Evolutionary conservation across 148 eudicot genomes (phyloP).

Genomic region (Drosera capensis): DNA sequence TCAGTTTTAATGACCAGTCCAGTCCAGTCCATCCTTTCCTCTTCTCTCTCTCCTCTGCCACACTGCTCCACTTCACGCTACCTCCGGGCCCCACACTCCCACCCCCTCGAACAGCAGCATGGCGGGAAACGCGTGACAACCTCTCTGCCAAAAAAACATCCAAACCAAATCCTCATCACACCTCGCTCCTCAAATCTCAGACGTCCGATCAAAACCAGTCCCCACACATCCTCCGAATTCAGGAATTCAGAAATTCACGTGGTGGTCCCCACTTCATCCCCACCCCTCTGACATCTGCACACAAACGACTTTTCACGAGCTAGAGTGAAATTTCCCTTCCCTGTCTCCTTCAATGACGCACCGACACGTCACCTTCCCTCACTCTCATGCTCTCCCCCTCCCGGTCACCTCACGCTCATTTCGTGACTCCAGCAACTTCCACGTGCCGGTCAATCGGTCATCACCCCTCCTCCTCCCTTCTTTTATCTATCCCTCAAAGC

Average conservation of each 20-base stretch:
- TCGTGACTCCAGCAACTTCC: not conserved
- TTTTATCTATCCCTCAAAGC: not conserved
- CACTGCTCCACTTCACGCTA: too few species aligned
- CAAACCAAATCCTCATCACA: too few species aligned
- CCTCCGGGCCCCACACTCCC: too few species aligned
- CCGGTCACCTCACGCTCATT: not conserved
- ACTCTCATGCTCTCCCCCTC: not conserved
- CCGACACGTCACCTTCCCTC: not conserved
- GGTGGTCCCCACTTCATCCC: slow-evolving; percentile 3
- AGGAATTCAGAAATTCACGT: slow-evolving; percentile 1
- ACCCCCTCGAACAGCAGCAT: too few species aligned
- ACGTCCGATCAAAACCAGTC: not conserved
- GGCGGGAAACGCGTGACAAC: too few species aligned
- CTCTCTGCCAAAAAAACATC: too few species aligned
- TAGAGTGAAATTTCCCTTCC: too few species aligned
- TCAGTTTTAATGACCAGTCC: too few species aligned
- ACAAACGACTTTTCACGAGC: slow-evolving; percentile 6
- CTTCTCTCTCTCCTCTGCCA: too few species aligned
- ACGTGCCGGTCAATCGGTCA: not conserved
- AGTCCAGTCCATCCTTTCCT: too few species aligned
- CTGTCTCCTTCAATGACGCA: not conserved
- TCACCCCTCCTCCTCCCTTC: too few species aligned
- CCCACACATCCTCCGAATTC: not conserved
- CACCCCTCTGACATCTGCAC: not conserved
- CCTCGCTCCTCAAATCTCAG: too few species aligned